These are phyloP conservation scores for Naganishia onofrii DNA, from an alignment of 768 basidiomycete genomes.

Conservation along the genomic window DNA sequence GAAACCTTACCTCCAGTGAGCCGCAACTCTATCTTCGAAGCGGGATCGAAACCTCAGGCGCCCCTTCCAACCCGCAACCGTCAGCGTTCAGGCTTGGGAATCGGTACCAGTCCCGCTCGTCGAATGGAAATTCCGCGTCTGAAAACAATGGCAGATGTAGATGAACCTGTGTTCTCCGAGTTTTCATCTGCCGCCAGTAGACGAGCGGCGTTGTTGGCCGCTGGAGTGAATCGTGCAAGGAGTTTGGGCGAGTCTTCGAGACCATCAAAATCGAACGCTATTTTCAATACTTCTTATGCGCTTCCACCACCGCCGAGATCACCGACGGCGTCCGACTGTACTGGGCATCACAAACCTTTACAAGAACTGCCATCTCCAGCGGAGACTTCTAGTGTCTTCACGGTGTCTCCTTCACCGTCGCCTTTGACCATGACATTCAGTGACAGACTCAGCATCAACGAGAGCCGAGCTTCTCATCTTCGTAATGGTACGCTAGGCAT, in stretches of 20 bases:
- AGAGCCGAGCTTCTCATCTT: background rate
- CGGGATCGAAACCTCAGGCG: background rate
- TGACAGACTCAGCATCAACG: constrained; percentile 7
- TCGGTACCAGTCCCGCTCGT: constrained; percentile 12
- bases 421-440: constrained; percentile 3
- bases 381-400: background rate
- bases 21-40: constrained; percentile 17
- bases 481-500: constrained; percentile 2
- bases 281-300: constrained; percentile 12
- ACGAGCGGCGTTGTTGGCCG: constrained; percentile 1
- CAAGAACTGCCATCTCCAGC: constrained; percentile 11
- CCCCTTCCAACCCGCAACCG: constrained; percentile 9
- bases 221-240: constrained; percentile 20
- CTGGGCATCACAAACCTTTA: background rate
- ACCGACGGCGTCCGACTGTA: background rate
- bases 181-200: constrained; percentile 7
- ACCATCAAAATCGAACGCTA: constrained; percentile 13
- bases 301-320: constrained; percentile 18
- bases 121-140: background rate
- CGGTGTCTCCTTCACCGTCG: constrained; percentile 16
- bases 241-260: constrained; percentile 14
- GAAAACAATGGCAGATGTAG: background rate
- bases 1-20: background rate
- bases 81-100: constrained; percentile 18
- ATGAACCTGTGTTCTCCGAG: constrained; percentile 17